Percentiles rank a stretch among this genome's conserved stretches.
phyloP scores from a whole-genome alignment of 345 rosid species.

The Gossypium arboreum region DNA sequence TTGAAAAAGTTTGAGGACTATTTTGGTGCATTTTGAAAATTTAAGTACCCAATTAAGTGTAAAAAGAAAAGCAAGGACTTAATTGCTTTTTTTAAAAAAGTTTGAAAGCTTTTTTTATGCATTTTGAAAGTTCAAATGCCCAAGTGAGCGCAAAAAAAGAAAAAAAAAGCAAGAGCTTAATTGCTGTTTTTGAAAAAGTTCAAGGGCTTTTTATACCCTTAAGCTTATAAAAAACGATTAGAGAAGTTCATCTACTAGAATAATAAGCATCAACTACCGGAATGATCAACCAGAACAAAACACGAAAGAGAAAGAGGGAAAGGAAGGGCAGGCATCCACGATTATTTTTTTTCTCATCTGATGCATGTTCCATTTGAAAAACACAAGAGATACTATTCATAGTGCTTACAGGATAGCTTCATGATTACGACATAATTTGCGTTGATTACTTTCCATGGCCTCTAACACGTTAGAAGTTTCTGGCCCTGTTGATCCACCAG shows the following conservation, averaged over 20 bases:
- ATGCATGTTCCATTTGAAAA: neutral
- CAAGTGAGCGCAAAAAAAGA: too few species aligned
- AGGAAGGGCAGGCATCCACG: neutral
- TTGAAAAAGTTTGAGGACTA: too few species aligned
- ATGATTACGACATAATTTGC: conserved; percentile 52
- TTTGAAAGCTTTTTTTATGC: too few species aligned
- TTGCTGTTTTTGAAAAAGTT: too few species aligned
- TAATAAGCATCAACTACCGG: neutral
- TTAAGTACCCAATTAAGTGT: too few species aligned
- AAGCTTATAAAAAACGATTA: neutral
- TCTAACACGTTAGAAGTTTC: conserved; percentile 61
- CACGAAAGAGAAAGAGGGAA: too few species aligned
- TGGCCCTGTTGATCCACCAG: conserved; percentile 84
- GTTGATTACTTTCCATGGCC: conserved; percentile 77
- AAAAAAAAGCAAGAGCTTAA: too few species aligned
- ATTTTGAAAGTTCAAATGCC: too few species aligned
- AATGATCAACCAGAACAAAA: neutral
- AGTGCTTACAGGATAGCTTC: conserved; percentile 70
- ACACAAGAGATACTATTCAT: neutral
- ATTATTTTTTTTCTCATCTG: neutral
- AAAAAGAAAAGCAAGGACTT: too few species aligned
- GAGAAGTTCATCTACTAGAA: neutral
- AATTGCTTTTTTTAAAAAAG: too few species aligned
- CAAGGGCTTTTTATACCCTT: too few species aligned
- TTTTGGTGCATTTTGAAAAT: too few species aligned